phyloP scores from a whole-genome alignment of 345 rosid genomes.

The Citrus trifoliata region DNA sequence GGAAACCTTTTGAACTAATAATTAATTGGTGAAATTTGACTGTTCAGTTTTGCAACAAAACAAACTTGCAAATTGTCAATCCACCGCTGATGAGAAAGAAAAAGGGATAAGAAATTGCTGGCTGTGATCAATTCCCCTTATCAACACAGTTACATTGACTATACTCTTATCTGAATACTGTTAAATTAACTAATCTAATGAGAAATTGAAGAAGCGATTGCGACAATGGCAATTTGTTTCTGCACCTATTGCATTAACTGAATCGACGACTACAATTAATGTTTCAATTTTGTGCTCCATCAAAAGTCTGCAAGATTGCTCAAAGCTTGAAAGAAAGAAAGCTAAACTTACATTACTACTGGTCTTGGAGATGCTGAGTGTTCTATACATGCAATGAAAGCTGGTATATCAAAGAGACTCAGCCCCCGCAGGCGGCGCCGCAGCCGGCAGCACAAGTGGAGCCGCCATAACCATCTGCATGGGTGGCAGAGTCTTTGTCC shows the following conservation, averaged over 20 bases:
- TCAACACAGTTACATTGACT: too few species aligned
- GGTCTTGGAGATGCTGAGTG: background rate
- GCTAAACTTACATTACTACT: background rate
- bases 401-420: background rate
- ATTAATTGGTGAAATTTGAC: background rate
- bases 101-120: background rate
- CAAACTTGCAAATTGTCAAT: background rate
- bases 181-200: background rate
- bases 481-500: constrained; percentile 31
- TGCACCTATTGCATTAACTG: background rate
- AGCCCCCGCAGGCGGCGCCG: constrained; percentile 54
- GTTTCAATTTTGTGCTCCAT: too few species aligned
- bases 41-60: background rate
- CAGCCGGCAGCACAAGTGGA: constrained; percentile 41
- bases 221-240: background rate
- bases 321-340: too few species aligned
- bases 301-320: too few species aligned
- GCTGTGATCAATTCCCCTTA: background rate
- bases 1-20: background rate
- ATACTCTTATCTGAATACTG: background rate
- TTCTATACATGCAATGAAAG: background rate
- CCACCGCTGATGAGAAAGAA: background rate
- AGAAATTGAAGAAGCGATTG: background rate
- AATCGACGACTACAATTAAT: background rate
- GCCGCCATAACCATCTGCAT: constrained; percentile 22